A percentile compares a stretch with the other conserved stretches of the same genome.
Conservation (phyloP, 1,284 basidiomycete species). For the Ganoderma multipileum region DNA sequence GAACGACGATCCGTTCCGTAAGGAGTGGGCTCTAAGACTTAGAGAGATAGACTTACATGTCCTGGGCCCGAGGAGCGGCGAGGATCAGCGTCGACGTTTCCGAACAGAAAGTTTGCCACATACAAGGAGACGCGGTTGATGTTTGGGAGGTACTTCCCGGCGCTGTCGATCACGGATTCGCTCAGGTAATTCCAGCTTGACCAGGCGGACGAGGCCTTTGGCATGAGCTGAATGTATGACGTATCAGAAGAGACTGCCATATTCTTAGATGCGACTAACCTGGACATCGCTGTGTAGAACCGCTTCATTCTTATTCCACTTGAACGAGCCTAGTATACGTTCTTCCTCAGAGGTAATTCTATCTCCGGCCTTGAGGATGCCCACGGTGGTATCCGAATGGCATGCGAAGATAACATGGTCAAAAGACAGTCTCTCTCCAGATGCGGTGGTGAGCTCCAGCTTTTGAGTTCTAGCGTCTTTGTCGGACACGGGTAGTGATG, state of each 20-base stretch:
- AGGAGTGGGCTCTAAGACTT: background rate
- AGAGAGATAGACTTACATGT: slow-evolving; percentile 46
- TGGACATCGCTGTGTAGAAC: slow-evolving; percentile 69
- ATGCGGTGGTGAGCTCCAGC: slow-evolving; percentile 52
- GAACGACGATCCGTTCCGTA: background rate
- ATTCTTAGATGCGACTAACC: slow-evolving; percentile 32
- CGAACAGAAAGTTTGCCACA: slow-evolving; percentile 34
- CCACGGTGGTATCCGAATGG: slow-evolving; percentile 74
- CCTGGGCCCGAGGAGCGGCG: slow-evolving; percentile 34
- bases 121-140: slow-evolving; percentile 71
- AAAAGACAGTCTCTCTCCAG: slow-evolving; percentile 53
- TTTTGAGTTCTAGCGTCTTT: slow-evolving; percentile 13
- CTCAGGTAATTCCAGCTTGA: slow-evolving; percentile 82
- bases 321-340: slow-evolving; percentile 62
- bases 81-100: background rate
- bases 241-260: slow-evolving; percentile 40
- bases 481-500: slow-evolving; percentile 9
- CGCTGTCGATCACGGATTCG: slow-evolving; percentile 46
- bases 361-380: slow-evolving; percentile 63
- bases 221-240: slow-evolving; percentile 63
- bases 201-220: slow-evolving; percentile 64
- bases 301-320: slow-evolving; percentile 76
- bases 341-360: slow-evolving; percentile 63
- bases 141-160: slow-evolving; percentile 53
- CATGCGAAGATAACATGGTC: slow-evolving; percentile 84